Conservation (phyloP, 441 rosid genomes). For the Adansonia gregorii region DNA sequence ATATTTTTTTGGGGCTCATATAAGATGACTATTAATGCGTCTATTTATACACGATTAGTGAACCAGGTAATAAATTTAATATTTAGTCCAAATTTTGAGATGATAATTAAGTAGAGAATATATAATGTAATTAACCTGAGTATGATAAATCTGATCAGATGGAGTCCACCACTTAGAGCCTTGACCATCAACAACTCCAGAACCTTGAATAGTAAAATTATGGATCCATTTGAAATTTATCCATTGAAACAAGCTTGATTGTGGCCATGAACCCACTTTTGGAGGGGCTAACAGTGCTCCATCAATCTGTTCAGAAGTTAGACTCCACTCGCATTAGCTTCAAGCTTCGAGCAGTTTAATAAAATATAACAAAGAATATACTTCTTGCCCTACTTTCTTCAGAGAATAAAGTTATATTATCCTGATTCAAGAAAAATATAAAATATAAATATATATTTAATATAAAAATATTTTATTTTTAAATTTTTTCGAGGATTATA, state of each 20-base stretch:
- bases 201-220: conserved; percentile 70
- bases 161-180: conserved; percentile 79
- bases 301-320: conserved; percentile 54
- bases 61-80: no score
- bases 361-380: conserved; percentile 25
- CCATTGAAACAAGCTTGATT: conserved; percentile 62
- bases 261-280: conserved; percentile 56
- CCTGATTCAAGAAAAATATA: no score
- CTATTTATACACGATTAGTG: no score
- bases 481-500: no score
- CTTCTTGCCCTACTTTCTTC: background rate
- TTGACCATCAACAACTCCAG: conserved; percentile 74
- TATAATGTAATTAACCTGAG: conserved; percentile 28
- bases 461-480: no score
- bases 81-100: background rate
- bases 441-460: no score
- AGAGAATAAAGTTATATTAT: no score
- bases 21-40: no score
- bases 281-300: conserved; percentile 73
- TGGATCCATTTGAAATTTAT: conserved; percentile 65
- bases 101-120: background rate
- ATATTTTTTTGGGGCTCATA: no score
- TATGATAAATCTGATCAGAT: conserved; percentile 32
- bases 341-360: conserved; percentile 27
- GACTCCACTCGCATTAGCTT: conserved; percentile 34